Percentiles rank a stretch among this genome's conserved stretches.
These are phyloP conservation scores for Citrullus amarus DNA, from an alignment of 306 rosid species.

Conservation along the genomic window DNA sequence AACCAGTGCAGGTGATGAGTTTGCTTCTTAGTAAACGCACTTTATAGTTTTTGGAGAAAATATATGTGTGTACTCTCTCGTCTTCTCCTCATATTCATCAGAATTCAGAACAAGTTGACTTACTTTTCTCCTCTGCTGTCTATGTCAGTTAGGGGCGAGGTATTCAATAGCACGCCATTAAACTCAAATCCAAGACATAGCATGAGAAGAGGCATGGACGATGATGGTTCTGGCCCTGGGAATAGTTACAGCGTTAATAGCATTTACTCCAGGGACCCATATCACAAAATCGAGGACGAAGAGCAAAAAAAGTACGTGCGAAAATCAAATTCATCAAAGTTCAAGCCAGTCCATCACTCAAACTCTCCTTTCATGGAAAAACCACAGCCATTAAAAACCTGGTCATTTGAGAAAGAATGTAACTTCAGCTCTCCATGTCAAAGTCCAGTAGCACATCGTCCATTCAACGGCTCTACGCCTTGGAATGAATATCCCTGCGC, in stretches of 20 bases:
- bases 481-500: conserved; percentile 36
- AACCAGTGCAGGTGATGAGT: conserved; percentile 54
- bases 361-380: conserved; percentile 30
- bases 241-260: conserved; percentile 20
- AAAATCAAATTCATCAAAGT: conserved; percentile 26
- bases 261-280: conserved; percentile 8
- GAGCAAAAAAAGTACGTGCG: conserved; percentile 19
- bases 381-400: conserved; percentile 19
- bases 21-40: background rate
- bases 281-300: conserved; percentile 1
- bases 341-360: conserved; percentile 31
- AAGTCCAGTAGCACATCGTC: conserved; percentile 30
- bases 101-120: background rate
- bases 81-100: background rate
- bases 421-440: conserved; percentile 27
- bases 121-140: conserved; percentile 1
- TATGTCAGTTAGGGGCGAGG: conserved; percentile 46
- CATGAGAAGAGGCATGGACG: conserved; percentile 25
- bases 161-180: conserved; percentile 25
- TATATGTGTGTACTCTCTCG: background rate
- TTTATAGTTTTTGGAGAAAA: background rate
- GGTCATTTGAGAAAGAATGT: conserved; percentile 39
- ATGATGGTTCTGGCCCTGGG: conserved; percentile 26
- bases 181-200: conserved; percentile 24
- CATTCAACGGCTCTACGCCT: conserved; percentile 25